Base-by-base conservation (phyloP, 78 protist species). In the Pelomyxa schiedti region DNA sequence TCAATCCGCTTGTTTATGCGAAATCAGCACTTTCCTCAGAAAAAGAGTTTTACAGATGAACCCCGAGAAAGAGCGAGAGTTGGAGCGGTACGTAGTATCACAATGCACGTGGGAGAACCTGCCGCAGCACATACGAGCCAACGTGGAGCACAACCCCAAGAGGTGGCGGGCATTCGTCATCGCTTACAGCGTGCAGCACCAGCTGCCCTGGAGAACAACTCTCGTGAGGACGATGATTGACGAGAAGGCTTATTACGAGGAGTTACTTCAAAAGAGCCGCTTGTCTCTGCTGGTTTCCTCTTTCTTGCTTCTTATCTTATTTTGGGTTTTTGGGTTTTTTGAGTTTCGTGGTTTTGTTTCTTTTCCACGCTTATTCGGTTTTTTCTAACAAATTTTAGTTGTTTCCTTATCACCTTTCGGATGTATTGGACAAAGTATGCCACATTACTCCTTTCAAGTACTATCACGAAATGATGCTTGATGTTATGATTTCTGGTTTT, bases 391-490 rank as follows among this genome's bases (percentile, higher is more conserved):
- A 52, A 52, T 38, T 16, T 8, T 66, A 84, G 89, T 69, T 84
- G 63, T 84, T 75, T 40, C 89, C 89, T 41, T 84, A 84, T 40
- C 89, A 84, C 76, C 58, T 84, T 29, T 16, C 26, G 28, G 85
- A 72, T 63, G 77, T 79, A 41, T 37, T 84, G 36, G 71, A 66
- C 39, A 39, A 69, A 42, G 42, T 73, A 36, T 52, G 78, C 42
- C 66, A 77, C 66, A 43, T 84, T 3, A 84, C 84, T 52, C 85
- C 89, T 28, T 84, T 84, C 73, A 64, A 65, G 43, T 84, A 69
- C 39, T 84, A 84, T 69, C 76, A 75, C 47, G 79, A 79, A 9
- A 84, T 84, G 89, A 84, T 84, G 89, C 53, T 69, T 43, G 89
- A 84, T 43, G 81, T 79, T 39, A 84, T 84, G 89, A 65, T 70